Base-by-base conservation (phyloP, 441 rosid species). In the Rhodomyrtus psidioides region DNA sequence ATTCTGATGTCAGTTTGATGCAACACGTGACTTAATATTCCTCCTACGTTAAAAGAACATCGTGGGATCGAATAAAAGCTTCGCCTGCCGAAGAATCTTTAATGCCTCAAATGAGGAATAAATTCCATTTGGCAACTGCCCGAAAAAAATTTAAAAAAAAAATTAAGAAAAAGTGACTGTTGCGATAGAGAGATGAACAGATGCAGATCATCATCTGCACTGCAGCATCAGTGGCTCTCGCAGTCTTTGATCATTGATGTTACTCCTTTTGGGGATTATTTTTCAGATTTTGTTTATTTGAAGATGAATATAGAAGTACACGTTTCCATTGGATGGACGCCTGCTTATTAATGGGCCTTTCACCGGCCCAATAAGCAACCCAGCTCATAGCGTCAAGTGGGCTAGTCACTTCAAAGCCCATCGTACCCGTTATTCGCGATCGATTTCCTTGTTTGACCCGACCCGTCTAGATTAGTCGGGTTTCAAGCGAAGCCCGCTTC, bases 401-500 rank as follows among this genome's bases (percentile, higher is more conserved):
- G n/a, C 79, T 39, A 39, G 16, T 39, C 79, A 42, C n/a, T 70
- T 39, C 16, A 39, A 70, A 23, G 79, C 49, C 79, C 51, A 39
- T 70, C 16, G 39, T 21, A 12, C n/a, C 79, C 16, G 12, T 39
- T 39, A 34, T 1, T 70, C 16, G 7, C 6, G 4, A 6, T 21
- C 49, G 0, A 39, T 70, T 21, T 19, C 44, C 15, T 57, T 26
- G 5, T 57, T 12, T 26, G 60, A 57, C 28, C 7, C 15, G 60
- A 12, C 60, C 15, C 3, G 7, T 26, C 7, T 26, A 26, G 60
- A 57, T 26, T 5, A 5, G 28, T 70, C 5, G 0, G 8, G n/a
- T 24, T 21, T 70, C n/a, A 10, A 7, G 2, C 0, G 0, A 6
- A 39, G 4, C 0, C 0, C 15, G 6, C n/a, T 39, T 19, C 2